These are phyloP conservation scores for Ustilago curta DNA, from an alignment of 1,284 basidiomycete genomes.

Conservation along the genomic window DNA sequence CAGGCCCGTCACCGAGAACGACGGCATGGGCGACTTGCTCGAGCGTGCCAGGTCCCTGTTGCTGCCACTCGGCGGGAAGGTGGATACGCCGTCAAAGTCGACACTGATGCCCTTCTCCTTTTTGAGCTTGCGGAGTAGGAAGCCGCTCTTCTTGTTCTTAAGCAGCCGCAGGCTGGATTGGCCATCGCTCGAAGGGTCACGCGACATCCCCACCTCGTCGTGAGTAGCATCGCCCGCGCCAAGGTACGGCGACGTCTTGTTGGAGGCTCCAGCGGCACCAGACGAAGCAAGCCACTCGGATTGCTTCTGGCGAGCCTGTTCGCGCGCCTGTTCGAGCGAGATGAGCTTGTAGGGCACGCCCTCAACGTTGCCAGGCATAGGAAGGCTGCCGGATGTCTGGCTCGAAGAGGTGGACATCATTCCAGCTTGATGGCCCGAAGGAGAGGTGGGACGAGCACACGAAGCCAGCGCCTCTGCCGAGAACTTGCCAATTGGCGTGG, in stretches of 20 bases:
- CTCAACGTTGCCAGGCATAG: slow-evolving; percentile 50
- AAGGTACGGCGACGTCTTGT: slow-evolving; percentile 20
- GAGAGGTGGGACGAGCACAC: slow-evolving; percentile 6
- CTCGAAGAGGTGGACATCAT: slow-evolving; percentile 26
- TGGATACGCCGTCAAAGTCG: slow-evolving; percentile 42
- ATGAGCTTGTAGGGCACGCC: slow-evolving; percentile 65
- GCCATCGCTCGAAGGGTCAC: slow-evolving; percentile 29
- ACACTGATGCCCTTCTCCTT: slow-evolving; percentile 54
- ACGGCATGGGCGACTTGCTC: slow-evolving; percentile 45
- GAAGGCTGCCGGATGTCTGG: slow-evolving; percentile 36
- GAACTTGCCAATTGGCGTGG: slow-evolving; percentile 27
- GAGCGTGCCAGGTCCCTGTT: slow-evolving; percentile 20
- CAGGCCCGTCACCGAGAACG: slow-evolving; percentile 40
- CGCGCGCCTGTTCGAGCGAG: slow-evolving; percentile 57
- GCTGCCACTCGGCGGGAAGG: slow-evolving; percentile 35
- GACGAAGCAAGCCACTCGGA: slow-evolving; percentile 47
- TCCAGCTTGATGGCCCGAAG: slow-evolving; percentile 10
- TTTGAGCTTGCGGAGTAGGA: slow-evolving; percentile 56
- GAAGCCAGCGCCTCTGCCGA: slow-evolving; percentile 10
- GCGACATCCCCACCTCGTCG: slow-evolving; percentile 32
- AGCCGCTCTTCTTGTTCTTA: slow-evolving; percentile 63
- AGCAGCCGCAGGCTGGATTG: slow-evolving; percentile 37
- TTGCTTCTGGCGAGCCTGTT: slow-evolving; percentile 49
- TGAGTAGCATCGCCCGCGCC: slow-evolving; percentile 15
- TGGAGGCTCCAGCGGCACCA: slow-evolving; percentile 1